Conservation (phyloP, 2,329 filamentous ascomycete species). For the Pseudopithomyces maydicus region DNA sequence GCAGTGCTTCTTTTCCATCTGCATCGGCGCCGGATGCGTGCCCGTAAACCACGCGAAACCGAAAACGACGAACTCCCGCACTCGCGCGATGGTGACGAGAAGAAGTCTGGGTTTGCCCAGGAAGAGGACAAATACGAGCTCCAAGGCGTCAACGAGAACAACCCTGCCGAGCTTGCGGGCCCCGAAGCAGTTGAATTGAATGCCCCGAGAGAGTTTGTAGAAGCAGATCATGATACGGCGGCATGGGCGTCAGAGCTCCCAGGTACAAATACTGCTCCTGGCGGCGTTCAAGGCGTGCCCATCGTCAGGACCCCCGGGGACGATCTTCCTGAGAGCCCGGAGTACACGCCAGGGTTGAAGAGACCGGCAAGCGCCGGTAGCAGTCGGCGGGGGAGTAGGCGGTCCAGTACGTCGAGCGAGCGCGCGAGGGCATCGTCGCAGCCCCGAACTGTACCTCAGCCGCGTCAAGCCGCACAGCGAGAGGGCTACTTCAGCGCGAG, state of each 20-base stretch:
- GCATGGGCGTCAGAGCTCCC: constrained; percentile 22
- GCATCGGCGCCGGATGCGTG: constrained; percentile 11
- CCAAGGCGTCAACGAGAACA: constrained; percentile 17
- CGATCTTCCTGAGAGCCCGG: constrained; percentile 19
- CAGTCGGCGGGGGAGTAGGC: not conserved
- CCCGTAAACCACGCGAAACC: constrained; percentile 15
- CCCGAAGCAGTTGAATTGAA: constrained; percentile 14
- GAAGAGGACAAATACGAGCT: constrained; percentile 19
- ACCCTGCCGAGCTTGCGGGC: constrained; percentile 22
- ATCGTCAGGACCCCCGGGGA: constrained; percentile 25
- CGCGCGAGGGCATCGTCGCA: not conserved
- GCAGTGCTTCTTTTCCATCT: constrained; percentile 13
- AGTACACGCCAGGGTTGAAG: constrained; percentile 13
- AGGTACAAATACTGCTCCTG: constrained; percentile 18
- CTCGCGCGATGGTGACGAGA: not conserved
- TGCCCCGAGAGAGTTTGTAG: constrained; percentile 18
- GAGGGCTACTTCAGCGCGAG: not conserved
- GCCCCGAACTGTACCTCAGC: not conserved
- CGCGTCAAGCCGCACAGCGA: not conserved
- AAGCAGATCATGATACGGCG: constrained; percentile 19
- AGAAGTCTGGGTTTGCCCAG: constrained; percentile 12
- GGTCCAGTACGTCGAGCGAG: not conserved
- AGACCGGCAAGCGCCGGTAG: not conserved
- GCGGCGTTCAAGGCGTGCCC: constrained; percentile 20
- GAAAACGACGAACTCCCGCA: constrained; percentile 3